Percentiles rank a stretch among this genome's conserved stretches.
These are phyloP conservation scores for Ustilago sp. DNA, from an alignment of 1,284 basidiomycete genomes.

Conservation along the genomic window DNA sequence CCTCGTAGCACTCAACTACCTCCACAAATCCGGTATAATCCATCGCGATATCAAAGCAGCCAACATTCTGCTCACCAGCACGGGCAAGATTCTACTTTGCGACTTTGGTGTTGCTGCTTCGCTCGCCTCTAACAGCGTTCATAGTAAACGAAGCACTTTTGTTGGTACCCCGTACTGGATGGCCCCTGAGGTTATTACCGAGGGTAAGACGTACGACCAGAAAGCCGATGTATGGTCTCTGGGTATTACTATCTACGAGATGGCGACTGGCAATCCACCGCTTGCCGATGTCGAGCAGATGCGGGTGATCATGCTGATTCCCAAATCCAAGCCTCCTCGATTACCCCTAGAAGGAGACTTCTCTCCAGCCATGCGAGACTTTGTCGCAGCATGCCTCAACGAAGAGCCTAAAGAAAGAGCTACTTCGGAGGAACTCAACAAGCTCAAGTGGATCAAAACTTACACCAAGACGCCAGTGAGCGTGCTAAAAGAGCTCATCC, in stretches of 20 bases:
- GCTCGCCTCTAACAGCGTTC: constrained; percentile 78
- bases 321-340: constrained; percentile 84
- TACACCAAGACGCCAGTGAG: constrained; percentile 75
- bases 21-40: constrained; percentile 56
- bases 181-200: constrained; percentile 68
- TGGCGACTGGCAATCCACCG: constrained; percentile 58
- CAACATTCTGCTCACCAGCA: constrained; percentile 58
- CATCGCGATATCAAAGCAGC: constrained; percentile 62
- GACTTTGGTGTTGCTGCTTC: constrained; percentile 76
- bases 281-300: constrained; percentile 75
- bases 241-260: constrained; percentile 59
- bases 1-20: constrained; percentile 50
- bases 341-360: constrained; percentile 80
- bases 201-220: constrained; percentile 68
- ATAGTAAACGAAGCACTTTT: constrained; percentile 66
- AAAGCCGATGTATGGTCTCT: constrained; percentile 61
- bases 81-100: constrained; percentile 43
- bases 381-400: constrained; percentile 85
- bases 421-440: constrained; percentile 87
- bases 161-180: constrained; percentile 65
- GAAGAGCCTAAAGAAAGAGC: constrained; percentile 85
- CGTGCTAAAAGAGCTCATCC: constrained; percentile 84
- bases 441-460: constrained; percentile 92
- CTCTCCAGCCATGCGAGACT: constrained; percentile 87
- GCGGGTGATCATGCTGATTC: constrained; percentile 90